Percentiles rank a stretch among this genome's conserved stretches.
These are phyloP conservation scores for Syzygium jambos DNA, from an alignment of 345 rosid species.

Conservation along the genomic window DNA sequence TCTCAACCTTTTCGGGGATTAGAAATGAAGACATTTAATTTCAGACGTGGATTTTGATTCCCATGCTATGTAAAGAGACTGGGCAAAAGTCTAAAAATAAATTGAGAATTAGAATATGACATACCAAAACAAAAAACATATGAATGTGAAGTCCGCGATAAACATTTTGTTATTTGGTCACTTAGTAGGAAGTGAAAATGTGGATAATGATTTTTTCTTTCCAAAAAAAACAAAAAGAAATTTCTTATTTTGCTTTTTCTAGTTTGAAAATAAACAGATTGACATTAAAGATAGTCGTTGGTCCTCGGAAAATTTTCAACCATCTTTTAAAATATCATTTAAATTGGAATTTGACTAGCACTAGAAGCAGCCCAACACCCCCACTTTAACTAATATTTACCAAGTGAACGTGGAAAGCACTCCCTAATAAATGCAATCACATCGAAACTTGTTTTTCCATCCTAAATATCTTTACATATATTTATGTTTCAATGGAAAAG, in stretches of 20 bases:
- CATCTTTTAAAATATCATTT: not conserved
- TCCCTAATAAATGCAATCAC: not conserved
- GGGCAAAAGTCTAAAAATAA: too few relatives aligned
- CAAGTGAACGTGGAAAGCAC: fast-evolving
- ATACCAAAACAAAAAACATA: not conserved
- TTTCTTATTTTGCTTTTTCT: too few relatives aligned
- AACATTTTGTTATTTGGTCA: not conserved
- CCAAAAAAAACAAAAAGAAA: not conserved
- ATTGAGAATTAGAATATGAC: too few relatives aligned
- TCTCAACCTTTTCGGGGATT: too few relatives aligned
- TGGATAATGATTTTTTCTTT: not conserved
- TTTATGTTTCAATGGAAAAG: not conserved
- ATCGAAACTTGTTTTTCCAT: not conserved
- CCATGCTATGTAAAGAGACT: too few relatives aligned
- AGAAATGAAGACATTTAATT: too few relatives aligned
- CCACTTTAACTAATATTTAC: not conserved
- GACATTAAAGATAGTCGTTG: not conserved
- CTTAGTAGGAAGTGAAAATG: not conserved
- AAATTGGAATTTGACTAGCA: not conserved
- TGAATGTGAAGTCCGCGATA: not conserved
- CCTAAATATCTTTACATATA: not conserved
- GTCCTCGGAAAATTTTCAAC: not conserved
- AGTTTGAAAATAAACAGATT: not conserved
- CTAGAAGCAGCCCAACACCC: not conserved
- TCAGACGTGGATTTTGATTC: fast-evolving